These are phyloP conservation scores for Papilionanthe hybrid DNA, from an alignment of 116 monocot species.

Conservation along the genomic window DNA sequence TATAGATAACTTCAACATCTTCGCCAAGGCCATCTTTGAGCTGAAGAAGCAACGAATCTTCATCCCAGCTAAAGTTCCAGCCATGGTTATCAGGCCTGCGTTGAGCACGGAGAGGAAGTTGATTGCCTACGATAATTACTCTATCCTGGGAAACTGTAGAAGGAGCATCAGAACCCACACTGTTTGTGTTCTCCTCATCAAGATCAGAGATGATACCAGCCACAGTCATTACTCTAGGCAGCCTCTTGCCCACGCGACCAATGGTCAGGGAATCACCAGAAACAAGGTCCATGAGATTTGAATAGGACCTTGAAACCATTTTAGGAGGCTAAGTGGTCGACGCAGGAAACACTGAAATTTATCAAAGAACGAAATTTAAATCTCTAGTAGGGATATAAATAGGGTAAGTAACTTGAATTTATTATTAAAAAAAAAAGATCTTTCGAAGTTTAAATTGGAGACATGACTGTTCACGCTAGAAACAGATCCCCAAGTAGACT, in stretches of 20 bases:
- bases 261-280: conserved; percentile 43
- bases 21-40: conserved; percentile 76
- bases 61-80: conserved; percentile 86
- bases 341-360: neutral
- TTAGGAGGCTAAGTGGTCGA: neutral
- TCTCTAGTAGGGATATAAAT: too few relatives aligned
- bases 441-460: neutral
- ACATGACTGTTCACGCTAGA: neutral
- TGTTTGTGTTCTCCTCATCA: conserved; percentile 39
- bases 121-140: conserved; percentile 68
- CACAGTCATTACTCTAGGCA: conserved; percentile 73
- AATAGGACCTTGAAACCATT: conserved; percentile 85
- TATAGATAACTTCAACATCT: conserved; percentile 56
- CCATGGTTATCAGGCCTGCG: conserved; percentile 27
- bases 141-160: conserved; percentile 47
- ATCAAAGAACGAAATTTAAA: neutral
- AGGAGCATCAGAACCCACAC: conserved; percentile 31
- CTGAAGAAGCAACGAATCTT: conserved; percentile 77
- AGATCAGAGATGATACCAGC: conserved; percentile 69
- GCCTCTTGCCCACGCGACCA: conserved; percentile 35
- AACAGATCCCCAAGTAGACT: too few relatives aligned
- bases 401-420: too few relatives aligned
- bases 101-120: conserved; percentile 63
- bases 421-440: neutral
- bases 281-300: conserved; percentile 64